phyloP scores from a whole-genome alignment of 2,329 filamentous ascomycete species.

The Dactylella cylindrospora region DNA sequence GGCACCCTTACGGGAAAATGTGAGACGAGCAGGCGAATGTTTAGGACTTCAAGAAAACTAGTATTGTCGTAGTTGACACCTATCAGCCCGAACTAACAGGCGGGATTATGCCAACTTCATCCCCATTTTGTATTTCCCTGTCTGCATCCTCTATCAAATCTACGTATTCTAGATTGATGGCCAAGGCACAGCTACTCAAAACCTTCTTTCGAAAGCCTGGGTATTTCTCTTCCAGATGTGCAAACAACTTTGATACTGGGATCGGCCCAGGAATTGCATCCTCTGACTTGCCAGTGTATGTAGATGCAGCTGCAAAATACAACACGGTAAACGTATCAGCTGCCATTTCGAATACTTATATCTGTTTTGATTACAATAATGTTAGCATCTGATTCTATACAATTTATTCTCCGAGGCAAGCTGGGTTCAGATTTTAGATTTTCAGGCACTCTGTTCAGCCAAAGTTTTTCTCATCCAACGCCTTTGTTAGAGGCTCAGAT shows the following conservation, averaged over 20 bases:
- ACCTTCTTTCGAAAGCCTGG: conserved; percentile 69
- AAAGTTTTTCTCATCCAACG: conserved; percentile 11
- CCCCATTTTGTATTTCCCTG: conserved; percentile 65
- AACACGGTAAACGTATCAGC: conserved; percentile 69
- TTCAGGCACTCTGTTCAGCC: too few relatives aligned
- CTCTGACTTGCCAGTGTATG: conserved; percentile 67
- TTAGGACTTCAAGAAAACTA: not conserved
- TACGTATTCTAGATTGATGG: conserved; percentile 78
- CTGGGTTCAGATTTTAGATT: too few relatives aligned
- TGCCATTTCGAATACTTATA: conserved; percentile 55
- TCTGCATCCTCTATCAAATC: conserved; percentile 61
- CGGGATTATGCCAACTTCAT: conserved; percentile 85
- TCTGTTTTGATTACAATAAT: too few relatives aligned
- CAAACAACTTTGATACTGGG: conserved; percentile 64
- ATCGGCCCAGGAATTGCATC: conserved; percentile 70
- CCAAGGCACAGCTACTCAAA: conserved; percentile 72
- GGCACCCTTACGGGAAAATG: too few relatives aligned
- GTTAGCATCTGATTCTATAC: too few relatives aligned
- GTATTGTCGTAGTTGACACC: not conserved
- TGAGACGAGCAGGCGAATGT: too few relatives aligned
- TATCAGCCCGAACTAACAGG: conserved; percentile 79
- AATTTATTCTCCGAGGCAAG: too few relatives aligned
- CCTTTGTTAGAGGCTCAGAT: conserved; percentile 9
- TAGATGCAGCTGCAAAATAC: conserved; percentile 76
- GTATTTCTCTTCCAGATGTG: conserved; percentile 68